These are phyloP conservation scores for Paramecium bursaria DNA, from an alignment of 73 alveolate genomes.

Conservation along the genomic window DNA sequence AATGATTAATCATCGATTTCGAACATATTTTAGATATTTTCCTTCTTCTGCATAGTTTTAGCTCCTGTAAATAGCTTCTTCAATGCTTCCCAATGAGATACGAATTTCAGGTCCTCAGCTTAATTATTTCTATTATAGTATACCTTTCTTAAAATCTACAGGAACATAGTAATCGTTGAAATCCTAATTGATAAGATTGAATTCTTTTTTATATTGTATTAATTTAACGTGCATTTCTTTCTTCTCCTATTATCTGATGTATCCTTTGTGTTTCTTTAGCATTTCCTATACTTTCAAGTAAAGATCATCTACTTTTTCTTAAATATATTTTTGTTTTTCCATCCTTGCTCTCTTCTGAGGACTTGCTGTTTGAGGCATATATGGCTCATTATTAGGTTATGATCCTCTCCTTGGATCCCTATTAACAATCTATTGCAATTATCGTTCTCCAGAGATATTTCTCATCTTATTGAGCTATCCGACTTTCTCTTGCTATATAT, in stretches of 20 bases:
- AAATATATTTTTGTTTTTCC: background rate
- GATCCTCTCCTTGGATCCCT: no score
- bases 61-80: constrained; percentile 5
- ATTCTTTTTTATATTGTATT: constrained; percentile 29
- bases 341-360: no score
- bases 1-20: constrained; percentile 14
- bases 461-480: no score
- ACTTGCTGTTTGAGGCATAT: no score
- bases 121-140: no score
- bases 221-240: constrained; percentile 5
- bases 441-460: no score
- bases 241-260: constrained; percentile 24
- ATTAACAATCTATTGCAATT: no score
- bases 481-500: no score
- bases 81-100: background rate
- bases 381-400: no score
- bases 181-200: constrained; percentile 24
- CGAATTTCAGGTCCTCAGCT: constrained; percentile 1
- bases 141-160: background rate
- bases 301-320: constrained; percentile 6
- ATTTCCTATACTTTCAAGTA: background rate
- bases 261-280: constrained; percentile 44
- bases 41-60: background rate
- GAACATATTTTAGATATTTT: background rate
- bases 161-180: constrained; percentile 21